Evolutionary conservation across 306 rosid genomes (phyloP), one percentile per base, ranked within the genome.

Genomic region (Aeschynomene evenia): DNA sequence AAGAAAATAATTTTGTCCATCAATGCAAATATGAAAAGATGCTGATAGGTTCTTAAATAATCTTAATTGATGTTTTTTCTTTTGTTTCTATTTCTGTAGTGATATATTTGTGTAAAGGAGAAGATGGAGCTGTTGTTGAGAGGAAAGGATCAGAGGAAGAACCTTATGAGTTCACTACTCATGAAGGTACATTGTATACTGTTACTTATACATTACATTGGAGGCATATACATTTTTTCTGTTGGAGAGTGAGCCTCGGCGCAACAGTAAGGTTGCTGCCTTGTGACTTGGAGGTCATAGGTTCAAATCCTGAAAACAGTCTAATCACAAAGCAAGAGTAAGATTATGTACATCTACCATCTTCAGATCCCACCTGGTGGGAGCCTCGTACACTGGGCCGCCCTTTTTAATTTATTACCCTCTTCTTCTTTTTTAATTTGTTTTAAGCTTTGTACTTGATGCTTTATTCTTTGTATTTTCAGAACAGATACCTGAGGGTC

Each of bases 131-230:
- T 15, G 28, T 73, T 22, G 69, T 80, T 50, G 83, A 86, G 82
- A 73, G 54, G 37, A 86, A 77, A 81, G 95, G 95, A 28, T 69
- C 87, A 69, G 54, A 75, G 40, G 87, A 84, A 51, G 81, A 86
- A 77, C 89, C 86, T 14, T 82, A 66, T 76, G 87, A 72, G 78
- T 81, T 83, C 79, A 74, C 75, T 63, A 79, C 71, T 51, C 81
- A 75, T 2, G 87, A 88, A 83, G 91, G 89, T 84, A 66, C 26
- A 15, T 6, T 71, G 1, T 79, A n/a, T n/a, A n/a, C n/a, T 60
- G 21, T 3, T 65, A 24, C n/a, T 39, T 60, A 46, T 29, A 50
- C 63, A 42, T 21, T 52, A 76, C 34, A 56, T 60, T 4, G 14
- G n/a, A 28, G 21, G 23, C 48, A 76, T 50, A 20, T 55, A 24